Evolutionary conservation across 352 stramenopile genomes (phyloP), one percentile per base, ranked within the genome.

Genomic region (Phytophthora multivora): DNA sequence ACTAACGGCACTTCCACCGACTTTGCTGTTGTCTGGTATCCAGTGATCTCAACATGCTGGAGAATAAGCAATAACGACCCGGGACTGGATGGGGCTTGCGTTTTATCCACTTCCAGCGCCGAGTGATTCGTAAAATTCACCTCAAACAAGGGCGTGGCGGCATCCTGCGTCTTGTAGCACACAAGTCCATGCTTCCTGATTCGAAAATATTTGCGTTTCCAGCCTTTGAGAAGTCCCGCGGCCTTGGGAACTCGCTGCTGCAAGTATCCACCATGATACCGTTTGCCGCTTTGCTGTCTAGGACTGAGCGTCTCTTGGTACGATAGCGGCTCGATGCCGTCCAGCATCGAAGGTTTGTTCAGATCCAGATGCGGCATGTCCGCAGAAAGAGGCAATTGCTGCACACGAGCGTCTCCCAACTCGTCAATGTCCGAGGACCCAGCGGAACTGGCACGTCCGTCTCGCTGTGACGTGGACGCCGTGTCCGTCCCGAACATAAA

Each of bases 201-300:
- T 2, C 85, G 72, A 62, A 91, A 93, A 53, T 86, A 93, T 39
- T 80, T 86, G 36, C 71, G 74, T 66, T 88, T 85, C 75, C 83
- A 91, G 25, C 66, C 71, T 52, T 89, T 90, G 28, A 91, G 71
- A 28, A 91, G 78, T 11, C 84, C 82, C 13, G 63, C 78, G 11
- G 77, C 77, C 58, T 84, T 80, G 0, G 77, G 68, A 0, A 84
- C 74, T 26, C 81, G 73, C 16, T 89, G 85, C 28, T 77, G 71
- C 21, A 93, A 48, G 38, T 86, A 87, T 9, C 83, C 83, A 13
- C 73, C 63, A 8, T 83, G 63, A 49, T 83, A 90, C 4, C 73
- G 74, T 65, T 84, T 82, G 39, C 78, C 76, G 49, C 80, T 89
- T 38, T 75, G 56, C 28, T 78, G 62, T 8, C 80, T 71, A 18